phyloP scores from a whole-genome alignment of 768 basidiomycete genomes.

The Lyophyllum semitale region DNA sequence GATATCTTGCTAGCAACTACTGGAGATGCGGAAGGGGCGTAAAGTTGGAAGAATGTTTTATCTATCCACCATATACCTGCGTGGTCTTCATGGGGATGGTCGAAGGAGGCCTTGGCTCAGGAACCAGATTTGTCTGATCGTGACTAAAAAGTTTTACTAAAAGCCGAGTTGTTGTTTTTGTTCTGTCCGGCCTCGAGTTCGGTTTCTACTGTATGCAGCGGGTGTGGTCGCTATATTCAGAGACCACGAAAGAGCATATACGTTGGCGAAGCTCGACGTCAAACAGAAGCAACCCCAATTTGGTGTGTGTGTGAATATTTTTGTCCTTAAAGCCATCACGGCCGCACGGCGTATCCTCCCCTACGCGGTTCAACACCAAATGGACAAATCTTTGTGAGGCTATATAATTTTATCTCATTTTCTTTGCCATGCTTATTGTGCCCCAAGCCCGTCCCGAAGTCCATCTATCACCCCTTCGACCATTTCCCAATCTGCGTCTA shows the following conservation, averaged over 20 bases:
- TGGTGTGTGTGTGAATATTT: conserved; percentile 10
- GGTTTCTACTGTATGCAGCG: conserved; percentile 8
- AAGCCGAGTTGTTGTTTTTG: no score
- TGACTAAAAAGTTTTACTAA: no score
- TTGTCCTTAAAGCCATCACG: conserved; percentile 2
- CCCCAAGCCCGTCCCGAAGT: conserved; percentile 19
- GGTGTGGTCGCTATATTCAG: conserved; percentile 11
- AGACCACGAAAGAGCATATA: background rate
- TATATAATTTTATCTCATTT: conserved; percentile 1
- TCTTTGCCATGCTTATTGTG: conserved; percentile 4
- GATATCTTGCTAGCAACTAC: no score
- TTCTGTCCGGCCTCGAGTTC: background rate
- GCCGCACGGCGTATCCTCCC: no score
- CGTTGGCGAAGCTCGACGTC: conserved; percentile 2
- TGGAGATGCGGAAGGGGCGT: no score
- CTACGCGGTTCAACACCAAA: conserved; percentile 13
- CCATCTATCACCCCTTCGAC: conserved; percentile 23
- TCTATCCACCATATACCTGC: no score
- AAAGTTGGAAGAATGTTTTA: no score
- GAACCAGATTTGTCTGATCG: no score
- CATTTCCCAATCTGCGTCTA: conserved; percentile 20
- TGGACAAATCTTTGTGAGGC: conserved; percentile 20
- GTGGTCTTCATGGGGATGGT: no score
- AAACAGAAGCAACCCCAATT: conserved; percentile 4
- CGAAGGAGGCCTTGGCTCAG: no score